Conservation (phyloP, 1,139 yeast genomes). For the Protomyces lactucae-debilis region DNA sequence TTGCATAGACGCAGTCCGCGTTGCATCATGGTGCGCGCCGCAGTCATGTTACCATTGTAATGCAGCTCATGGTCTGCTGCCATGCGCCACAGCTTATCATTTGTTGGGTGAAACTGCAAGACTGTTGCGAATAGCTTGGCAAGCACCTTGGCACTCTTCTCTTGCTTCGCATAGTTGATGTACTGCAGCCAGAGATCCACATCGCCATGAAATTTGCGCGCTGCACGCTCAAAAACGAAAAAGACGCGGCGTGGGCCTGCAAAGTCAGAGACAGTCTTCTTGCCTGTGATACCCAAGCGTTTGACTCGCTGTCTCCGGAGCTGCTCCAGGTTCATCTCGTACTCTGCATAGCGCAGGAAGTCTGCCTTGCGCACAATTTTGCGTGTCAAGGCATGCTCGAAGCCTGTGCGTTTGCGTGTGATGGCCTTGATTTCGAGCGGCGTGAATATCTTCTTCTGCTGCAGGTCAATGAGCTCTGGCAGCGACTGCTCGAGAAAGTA, state of each 20-base stretch:
- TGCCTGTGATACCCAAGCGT: conserved; percentile 40
- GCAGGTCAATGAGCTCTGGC: conserved; percentile 87
- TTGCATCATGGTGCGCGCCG: conserved; percentile 82
- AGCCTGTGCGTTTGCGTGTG: conserved; percentile 91
- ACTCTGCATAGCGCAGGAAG: conserved; percentile 71
- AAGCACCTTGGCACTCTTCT: conserved; percentile 73
- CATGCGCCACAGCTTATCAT: conserved; percentile 84
- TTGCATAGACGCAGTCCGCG: conserved; percentile 78
- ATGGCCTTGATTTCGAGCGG: conserved; percentile 66
- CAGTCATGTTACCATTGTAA: conserved; percentile 77
- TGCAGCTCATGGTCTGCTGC: conserved; percentile 95
- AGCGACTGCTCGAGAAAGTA: conserved; percentile 75
- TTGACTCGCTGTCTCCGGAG: conserved; percentile 66
- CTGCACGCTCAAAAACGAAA: conserved; percentile 79
- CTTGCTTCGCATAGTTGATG: conserved; percentile 64
- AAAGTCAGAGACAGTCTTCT: conserved; percentile 70
- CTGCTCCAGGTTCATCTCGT: conserved; percentile 74
- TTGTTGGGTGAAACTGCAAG: conserved; percentile 83
- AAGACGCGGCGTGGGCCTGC: conserved; percentile 78
- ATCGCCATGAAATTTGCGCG: conserved; percentile 73
- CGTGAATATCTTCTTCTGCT: conserved; percentile 67
- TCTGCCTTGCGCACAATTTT: conserved; percentile 78
- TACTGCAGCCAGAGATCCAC: conserved; percentile 73
- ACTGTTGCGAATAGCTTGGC: conserved; percentile 71
- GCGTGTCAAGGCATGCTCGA: conserved; percentile 83